Evolutionary conservation across 345 rosid species (phyloP), one percentile per base, ranked within the genome.

Genomic region (Gossypium bickii): DNA sequence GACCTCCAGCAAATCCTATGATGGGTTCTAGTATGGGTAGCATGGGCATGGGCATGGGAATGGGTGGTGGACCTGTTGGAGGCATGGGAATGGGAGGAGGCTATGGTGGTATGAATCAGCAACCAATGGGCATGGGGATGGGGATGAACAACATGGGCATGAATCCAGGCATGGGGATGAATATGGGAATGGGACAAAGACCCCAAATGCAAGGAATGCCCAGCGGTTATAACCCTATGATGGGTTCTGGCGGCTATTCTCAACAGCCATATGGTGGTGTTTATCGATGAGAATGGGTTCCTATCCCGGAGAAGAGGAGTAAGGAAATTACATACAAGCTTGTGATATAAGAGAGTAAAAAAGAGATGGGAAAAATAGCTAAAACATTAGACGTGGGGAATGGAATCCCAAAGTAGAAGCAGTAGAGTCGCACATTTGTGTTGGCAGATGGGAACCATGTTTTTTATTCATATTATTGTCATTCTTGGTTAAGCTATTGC

Each of bases 241-340:
- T 84, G 90, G 92, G 97, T 48, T 80, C 83, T 13, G 86, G 89
- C 17, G 90, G 92, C 17, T 89, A 92, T 83, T 65, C 92, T 68
- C 98, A 94, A 82, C 95, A 90, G 65, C 86, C 89, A 1, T 89
- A 91, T 58, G 93, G 96, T 63, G 92, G 97, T 18, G 90, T 97
- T 64, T 91, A 93, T 77, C 80, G 87, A 80, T 95, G 89, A 91
- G 73, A 65, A 68, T 41, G 9, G 70, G 48, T 76, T 64, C 58
- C 72, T 27, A 29, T 25, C 34, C 27, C 74, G 13, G n/a, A 13
- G 9, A 44, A 34, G 41, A 34, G 41, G 41, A 34, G 41, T 34
- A 34, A 44, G 56, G 0, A 57, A 74, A n/a, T 22, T 66, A 48
- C 9, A 24, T 82, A 76, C 70, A 34, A 72, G 72, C 13, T 16